A percentile compares a stretch with the other conserved stretches of the same genome.
These are phyloP conservation scores for Apiospora marii DNA, from an alignment of 2,329 filamentous ascomycete species.

Conservation along the genomic window DNA sequence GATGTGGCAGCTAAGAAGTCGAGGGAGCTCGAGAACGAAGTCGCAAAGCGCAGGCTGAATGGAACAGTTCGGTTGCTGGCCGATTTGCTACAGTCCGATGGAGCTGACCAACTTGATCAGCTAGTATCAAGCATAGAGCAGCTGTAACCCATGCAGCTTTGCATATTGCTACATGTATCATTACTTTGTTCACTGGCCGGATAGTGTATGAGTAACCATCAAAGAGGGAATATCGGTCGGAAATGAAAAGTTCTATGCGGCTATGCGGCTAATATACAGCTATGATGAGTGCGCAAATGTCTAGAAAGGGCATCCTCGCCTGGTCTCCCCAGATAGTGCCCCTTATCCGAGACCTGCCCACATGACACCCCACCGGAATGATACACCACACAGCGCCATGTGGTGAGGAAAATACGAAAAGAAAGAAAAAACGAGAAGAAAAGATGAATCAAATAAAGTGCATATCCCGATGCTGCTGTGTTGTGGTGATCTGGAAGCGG, in stretches of 20 bases:
- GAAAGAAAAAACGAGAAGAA: not conserved
- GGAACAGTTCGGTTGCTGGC: slow-evolving; percentile 54
- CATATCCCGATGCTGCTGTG: not conserved
- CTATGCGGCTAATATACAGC: slow-evolving; percentile 16
- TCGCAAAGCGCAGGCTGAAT: slow-evolving; percentile 68
- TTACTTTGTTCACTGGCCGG: not conserved
- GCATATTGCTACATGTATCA: not conserved
- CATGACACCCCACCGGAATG: not conserved
- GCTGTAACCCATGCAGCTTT: slow-evolving; percentile 48
- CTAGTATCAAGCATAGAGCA: slow-evolving; percentile 66
- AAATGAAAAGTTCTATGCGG: not conserved
- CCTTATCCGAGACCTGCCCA: slow-evolving; percentile 9
- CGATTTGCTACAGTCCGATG: slow-evolving; percentile 48
- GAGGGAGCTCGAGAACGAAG: slow-evolving; percentile 77
- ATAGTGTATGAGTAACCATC: not conserved
- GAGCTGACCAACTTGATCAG: slow-evolving; percentile 57
- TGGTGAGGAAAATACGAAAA: slow-evolving; percentile 13
- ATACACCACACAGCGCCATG: not conserved
- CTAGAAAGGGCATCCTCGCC: slow-evolving; percentile 25
- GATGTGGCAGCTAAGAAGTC: slow-evolving; percentile 84
- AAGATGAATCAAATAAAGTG: not conserved
- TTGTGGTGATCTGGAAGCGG: not conserved
- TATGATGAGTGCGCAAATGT: slow-evolving; percentile 15
- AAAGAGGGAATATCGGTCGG: not conserved
- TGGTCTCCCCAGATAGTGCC: slow-evolving; percentile 21